Conservation (phyloP, 2,329 filamentous ascomycete species). For the Achaetomium macrosporum region DNA sequence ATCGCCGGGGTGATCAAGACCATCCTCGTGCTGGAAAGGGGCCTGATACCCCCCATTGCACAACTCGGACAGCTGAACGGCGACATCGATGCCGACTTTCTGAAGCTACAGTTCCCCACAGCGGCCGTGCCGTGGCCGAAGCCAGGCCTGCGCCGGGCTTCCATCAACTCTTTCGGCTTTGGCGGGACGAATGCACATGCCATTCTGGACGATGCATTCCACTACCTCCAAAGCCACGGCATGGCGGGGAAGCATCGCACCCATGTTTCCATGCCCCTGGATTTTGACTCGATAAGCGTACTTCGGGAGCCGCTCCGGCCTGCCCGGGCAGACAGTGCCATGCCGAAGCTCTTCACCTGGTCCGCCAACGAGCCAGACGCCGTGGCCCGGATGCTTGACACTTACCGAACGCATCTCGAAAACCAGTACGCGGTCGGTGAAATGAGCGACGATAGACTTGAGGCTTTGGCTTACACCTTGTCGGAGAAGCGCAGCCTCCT, state of each 20-base stretch:
- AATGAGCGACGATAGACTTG: background rate
- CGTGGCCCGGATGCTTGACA: background rate
- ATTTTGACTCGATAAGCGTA: background rate
- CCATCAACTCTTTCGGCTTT: slow-evolving; percentile 10
- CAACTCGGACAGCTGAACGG: background rate
- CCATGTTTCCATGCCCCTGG: background rate
- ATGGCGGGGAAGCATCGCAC: background rate
- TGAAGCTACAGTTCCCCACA: slow-evolving; percentile 1
- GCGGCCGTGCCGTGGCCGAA: slow-evolving; percentile 7
- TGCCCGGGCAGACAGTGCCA: background rate
- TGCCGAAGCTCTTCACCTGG: background rate
- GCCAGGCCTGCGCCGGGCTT: slow-evolving; percentile 1
- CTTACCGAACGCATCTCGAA: background rate
- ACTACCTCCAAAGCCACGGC: background rate
- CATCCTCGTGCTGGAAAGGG: slow-evolving; percentile 17
- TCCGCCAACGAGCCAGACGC: background rate
- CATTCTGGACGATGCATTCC: slow-evolving; percentile 6
- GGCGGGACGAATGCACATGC: slow-evolving; percentile 5
- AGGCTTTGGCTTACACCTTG: background rate
- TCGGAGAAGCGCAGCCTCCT: background rate
- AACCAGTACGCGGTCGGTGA: background rate
- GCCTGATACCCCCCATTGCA: slow-evolving; percentile 17
- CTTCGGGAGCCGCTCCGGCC: too few relatives aligned
- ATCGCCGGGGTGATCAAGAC: slow-evolving; percentile 22
- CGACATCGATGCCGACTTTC: background rate